Base-by-base conservation (phyloP, 1,284 basidiomycete genomes). In the Melampsora larici-populina region DNA sequence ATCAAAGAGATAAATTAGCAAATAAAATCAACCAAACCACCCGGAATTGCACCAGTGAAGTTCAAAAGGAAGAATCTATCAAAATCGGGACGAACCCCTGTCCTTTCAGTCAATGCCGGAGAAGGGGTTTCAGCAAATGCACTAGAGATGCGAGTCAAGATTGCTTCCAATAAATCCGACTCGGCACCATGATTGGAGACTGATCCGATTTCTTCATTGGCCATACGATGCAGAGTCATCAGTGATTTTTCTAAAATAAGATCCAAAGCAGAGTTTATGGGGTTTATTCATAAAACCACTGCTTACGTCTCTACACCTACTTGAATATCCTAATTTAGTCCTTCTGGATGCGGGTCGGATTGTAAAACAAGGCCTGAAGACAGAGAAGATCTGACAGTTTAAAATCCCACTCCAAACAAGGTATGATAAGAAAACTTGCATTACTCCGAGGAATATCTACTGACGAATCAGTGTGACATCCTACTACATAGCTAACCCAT, bases 151-250 rank as follows among this genome's bases (percentile, higher is more conserved):
- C 93, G 89, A 81, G 90, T 88, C 11, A 97, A 86, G 70, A 95
- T 87, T 3, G 88, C 88, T 13, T 93, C 93, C 75, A 97, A 88
- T 60, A 97, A 87, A 81, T 91, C 94, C 58, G 92, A 93, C 83
- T 94, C 89, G 5, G 97, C 96, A 68, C 96, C 96, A 60, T 93
- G 90, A 49, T 90, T 90, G 9, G 93, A 97, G 46, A 94, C 92
- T 18, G 85, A 86, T 5, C 87, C 88, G 78, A 88, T 85, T 81
- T 87, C 86, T 85, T 98, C 95, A 84, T 98, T 94, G 84, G 98
- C 97, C 85, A 67, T 77, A 43, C 7, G 0, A 17, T n/a, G 13
- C 15, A 71, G 26, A 68, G 1, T 40, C 21, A 43, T 29, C 18
- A 49, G n/a, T 46, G n/a, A n/a, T n/a, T n/a, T n/a, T n/a, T n/a